Conservation (phyloP, 805 yeast species). For the Candida sonorensis region DNA sequence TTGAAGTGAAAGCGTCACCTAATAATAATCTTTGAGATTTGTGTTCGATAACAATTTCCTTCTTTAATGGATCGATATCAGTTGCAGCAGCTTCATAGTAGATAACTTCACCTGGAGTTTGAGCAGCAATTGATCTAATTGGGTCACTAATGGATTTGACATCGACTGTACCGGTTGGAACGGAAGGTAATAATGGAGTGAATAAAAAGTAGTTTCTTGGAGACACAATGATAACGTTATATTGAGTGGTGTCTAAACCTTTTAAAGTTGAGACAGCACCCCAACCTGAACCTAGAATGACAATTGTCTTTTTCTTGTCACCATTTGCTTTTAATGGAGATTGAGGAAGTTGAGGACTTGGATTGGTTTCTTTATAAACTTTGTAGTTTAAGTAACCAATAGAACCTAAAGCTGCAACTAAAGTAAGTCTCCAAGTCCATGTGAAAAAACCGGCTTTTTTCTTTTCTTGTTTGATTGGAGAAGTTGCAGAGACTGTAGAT, state of each 20-base stretch:
- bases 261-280: slow-evolving; percentile 83
- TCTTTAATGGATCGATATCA: slow-evolving; percentile 66
- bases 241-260: slow-evolving; percentile 76
- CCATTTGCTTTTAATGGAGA: slow-evolving; percentile 40
- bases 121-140: slow-evolving; percentile 77
- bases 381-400: slow-evolving; percentile 56
- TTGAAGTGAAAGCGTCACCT: slow-evolving; percentile 47
- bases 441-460: slow-evolving; percentile 26
- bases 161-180: slow-evolving; percentile 91
- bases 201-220: slow-evolving; percentile 94
- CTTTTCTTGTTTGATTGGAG: slow-evolving; percentile 1
- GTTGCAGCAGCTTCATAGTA: slow-evolving; percentile 91
- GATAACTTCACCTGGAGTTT: slow-evolving; percentile 63
- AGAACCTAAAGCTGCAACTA: slow-evolving; percentile 43
- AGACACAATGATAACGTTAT: slow-evolving; percentile 83
- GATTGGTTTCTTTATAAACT: slow-evolving; percentile 56
- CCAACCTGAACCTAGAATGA: slow-evolving; percentile 90
- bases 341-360: slow-evolving; percentile 55
- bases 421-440: slow-evolving; percentile 41
- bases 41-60: slow-evolving; percentile 58
- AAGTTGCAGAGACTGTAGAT: too few relatives aligned
- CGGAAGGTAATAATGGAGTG: slow-evolving; percentile 93
- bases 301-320: slow-evolving; percentile 63
- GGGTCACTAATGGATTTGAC: slow-evolving; percentile 91
- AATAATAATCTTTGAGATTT: slow-evolving; percentile 44